Evolutionary conservation across 1,284 basidiomycete genomes (phyloP).

Genomic region (Pholiota adiposa): DNA sequence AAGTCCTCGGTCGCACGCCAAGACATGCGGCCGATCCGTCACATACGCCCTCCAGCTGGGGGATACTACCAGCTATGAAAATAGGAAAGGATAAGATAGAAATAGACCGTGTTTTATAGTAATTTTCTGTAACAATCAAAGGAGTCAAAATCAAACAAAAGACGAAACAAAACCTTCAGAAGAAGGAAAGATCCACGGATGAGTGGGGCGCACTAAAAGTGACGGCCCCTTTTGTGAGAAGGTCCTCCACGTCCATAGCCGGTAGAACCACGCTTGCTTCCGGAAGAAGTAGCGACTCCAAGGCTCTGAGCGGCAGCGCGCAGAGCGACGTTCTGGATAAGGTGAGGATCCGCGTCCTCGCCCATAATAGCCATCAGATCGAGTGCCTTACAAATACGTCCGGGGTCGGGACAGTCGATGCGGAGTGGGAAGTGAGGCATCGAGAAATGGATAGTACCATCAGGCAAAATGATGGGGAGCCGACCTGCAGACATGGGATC

Average conservation of each 20-base stretch:
- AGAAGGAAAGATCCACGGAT: neutral
- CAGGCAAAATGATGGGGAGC: neutral
- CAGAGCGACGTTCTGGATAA: neutral
- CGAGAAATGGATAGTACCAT: neutral
- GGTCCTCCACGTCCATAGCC: neutral
- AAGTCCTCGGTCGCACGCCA: neutral
- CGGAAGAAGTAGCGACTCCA: too few relatives aligned
- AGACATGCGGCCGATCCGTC: neutral
- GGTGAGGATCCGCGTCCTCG: neutral
- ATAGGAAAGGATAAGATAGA: neutral
- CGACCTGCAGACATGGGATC: neutral
- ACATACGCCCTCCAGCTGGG: conserved; percentile 1
- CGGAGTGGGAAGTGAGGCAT: neutral
- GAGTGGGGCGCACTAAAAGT: too few relatives aligned
- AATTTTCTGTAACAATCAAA: neutral
- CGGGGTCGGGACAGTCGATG: neutral
- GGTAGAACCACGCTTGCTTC: neutral
- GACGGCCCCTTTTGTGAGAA: neutral
- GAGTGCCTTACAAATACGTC: neutral
- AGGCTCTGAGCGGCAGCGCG: neutral
- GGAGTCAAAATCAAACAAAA: neutral
- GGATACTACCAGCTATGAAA: neutral
- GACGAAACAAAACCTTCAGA: neutral
- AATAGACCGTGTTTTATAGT: neutral
- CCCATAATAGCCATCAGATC: neutral